Percentiles rank a stretch among this genome's conserved stretches.
These are phyloP conservation scores for Adenanthera pavonina DNA, from an alignment of 306 rosid genomes.

Conservation along the genomic window DNA sequence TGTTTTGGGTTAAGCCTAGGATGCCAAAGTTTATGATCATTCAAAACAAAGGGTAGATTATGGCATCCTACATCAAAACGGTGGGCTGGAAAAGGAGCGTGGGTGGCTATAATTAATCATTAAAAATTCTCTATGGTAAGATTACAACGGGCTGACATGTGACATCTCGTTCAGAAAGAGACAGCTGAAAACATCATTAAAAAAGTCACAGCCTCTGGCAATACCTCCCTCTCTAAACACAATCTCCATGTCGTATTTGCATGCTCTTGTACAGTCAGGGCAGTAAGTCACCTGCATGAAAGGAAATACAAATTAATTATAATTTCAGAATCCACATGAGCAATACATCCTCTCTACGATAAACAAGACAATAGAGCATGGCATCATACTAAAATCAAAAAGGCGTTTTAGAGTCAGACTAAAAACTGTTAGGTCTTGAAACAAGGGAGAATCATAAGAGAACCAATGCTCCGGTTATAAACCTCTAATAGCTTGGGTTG, in stretches of 20 bases:
- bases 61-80: constrained; percentile 8
- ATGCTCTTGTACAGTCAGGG: constrained; percentile 93
- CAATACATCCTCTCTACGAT: constrained; percentile 22
- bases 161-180: constrained; percentile 79
- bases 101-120: background rate
- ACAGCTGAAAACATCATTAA: constrained; percentile 76
- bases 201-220: constrained; percentile 66
- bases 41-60: background rate
- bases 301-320: constrained; percentile 15
- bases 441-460: constrained; percentile 12
- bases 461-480: constrained; percentile 32
- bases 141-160: constrained; percentile 68
- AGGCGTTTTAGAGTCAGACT: constrained; percentile 8
- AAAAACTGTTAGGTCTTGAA: background rate
- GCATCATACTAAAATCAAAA: background rate
- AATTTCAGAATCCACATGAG: background rate
- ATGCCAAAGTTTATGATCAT: constrained; percentile 3
- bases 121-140: background rate
- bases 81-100: background rate
- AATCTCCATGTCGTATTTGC: constrained; percentile 74
- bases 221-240: constrained; percentile 59
- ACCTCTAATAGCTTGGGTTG: constrained; percentile 93
- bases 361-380: background rate
- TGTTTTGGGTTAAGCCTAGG: background rate
- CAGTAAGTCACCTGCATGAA: constrained; percentile 87